phyloP scores from a whole-genome alignment of 192 early-diverging fungal species.

The Coemansia sp. region DNA sequence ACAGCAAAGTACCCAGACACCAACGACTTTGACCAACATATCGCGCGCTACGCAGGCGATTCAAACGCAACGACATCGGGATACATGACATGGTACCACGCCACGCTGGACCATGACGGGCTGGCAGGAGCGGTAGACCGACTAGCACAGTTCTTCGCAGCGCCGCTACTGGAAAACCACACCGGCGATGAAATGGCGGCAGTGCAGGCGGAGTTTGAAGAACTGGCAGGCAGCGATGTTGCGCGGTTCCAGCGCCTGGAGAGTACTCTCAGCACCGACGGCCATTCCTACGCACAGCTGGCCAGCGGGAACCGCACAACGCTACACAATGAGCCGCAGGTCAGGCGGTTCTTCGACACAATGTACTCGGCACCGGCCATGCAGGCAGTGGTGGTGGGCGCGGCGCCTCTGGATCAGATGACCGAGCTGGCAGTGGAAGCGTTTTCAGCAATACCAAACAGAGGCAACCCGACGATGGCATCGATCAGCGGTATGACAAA shows the following conservation, averaged over 20 bases:
- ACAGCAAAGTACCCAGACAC: constrained; percentile 67
- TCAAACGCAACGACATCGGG: constrained; percentile 29
- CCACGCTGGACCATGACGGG: constrained; percentile 35
- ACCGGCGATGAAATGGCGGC: constrained; percentile 86
- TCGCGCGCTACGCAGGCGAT: constrained; percentile 23
- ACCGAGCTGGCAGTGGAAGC: constrained; percentile 70
- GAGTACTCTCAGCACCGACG: not conserved
- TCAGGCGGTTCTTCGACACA: constrained; percentile 76
- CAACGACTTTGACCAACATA: constrained; percentile 57
- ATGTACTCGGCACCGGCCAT: constrained; percentile 92
- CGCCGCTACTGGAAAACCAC: constrained; percentile 81
- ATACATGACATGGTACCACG: constrained; percentile 23
- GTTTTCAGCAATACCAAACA: constrained; percentile 75
- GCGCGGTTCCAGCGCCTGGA: not conserved
- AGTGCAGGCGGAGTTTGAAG: constrained; percentile 87
- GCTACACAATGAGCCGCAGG: constrained; percentile 58
- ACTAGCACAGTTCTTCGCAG: constrained; percentile 87
- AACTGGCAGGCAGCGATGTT: not conserved
- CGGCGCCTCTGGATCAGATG: constrained; percentile 71
- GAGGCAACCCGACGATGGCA: constrained; percentile 57
- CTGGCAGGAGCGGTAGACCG: constrained; percentile 63
- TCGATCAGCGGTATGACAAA: too few species aligned
- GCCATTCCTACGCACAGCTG: constrained; percentile 77
- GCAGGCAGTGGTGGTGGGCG: constrained; percentile 83
- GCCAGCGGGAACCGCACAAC: constrained; percentile 82